Percentiles rank a stretch among this genome's conserved stretches.
Evolutionary conservation across 129 eudicot genomes (phyloP).

Genomic region (Flaveria sonorensis): DNA sequence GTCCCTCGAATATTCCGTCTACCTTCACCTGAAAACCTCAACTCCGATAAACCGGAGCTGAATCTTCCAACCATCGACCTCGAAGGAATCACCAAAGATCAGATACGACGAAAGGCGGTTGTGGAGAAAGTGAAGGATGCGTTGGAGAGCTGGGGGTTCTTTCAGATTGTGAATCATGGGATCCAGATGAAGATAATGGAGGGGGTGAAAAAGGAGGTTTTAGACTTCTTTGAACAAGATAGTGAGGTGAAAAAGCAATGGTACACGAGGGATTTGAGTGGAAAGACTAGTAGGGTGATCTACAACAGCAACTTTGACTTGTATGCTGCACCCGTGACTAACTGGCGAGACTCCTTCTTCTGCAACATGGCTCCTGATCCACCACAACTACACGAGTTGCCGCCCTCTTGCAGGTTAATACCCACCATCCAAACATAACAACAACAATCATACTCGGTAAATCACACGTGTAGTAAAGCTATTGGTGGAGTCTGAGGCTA

Average conservation of each 20-base stretch:
- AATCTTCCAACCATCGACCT: constrained; percentile 45
- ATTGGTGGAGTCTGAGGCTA: too few relatives aligned
- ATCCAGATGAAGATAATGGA: constrained; percentile 38
- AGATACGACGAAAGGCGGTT: constrained; percentile 20
- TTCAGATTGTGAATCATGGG: constrained; percentile 59
- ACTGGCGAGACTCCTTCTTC: constrained; percentile 55
- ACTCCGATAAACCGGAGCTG: constrained; percentile 7
- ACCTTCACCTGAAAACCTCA: constrained; percentile 23
- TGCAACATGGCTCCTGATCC: constrained; percentile 40
- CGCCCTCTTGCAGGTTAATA: constrained; percentile 55
- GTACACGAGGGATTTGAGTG: constrained; percentile 24
- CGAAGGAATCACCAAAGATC: constrained; percentile 21
- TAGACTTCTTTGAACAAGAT: constrained; percentile 44
- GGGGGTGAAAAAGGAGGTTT: constrained; percentile 30
- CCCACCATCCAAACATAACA: background rate
- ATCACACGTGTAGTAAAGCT: too few relatives aligned
- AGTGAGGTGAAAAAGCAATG: constrained; percentile 42
- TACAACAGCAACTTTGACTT: constrained; percentile 49
- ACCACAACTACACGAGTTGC: constrained; percentile 51
- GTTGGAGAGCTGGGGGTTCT: constrained; percentile 48
- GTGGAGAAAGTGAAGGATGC: constrained; percentile 37
- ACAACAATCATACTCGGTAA: too few relatives aligned
- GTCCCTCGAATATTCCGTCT: constrained; percentile 49
- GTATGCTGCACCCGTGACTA: constrained; percentile 43
- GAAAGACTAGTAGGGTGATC: constrained; percentile 7